Conservation (phyloP, 306 rosid genomes). For the Lathyrus oleraceus region DNA sequence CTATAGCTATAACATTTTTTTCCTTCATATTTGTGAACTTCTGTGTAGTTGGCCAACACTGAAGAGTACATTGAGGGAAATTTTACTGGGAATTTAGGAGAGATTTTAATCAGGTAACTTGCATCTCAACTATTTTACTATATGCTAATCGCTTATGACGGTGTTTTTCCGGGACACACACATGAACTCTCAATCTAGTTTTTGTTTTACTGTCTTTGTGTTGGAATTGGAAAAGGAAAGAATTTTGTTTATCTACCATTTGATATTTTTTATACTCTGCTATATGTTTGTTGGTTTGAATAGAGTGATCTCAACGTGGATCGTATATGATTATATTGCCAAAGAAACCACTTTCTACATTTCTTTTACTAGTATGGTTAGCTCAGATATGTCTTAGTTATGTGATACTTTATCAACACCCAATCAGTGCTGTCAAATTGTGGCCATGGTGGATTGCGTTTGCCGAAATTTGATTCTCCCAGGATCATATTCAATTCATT, state of each 20-base stretch:
- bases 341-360: not conserved
- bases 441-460: too few species aligned
- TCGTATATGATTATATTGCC: not conserved
- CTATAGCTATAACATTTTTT: not conserved
- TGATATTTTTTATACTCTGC: not conserved
- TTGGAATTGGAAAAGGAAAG: not conserved
- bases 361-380: not conserved
- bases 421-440: not conserved
- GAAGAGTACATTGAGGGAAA: slow-evolving; percentile 59
- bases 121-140: not conserved
- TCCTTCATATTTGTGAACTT: slow-evolving; percentile 6
- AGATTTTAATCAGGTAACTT: slow-evolving; percentile 53
- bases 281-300: not conserved
- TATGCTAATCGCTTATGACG: not conserved
- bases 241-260: not conserved
- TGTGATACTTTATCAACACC: not conserved
- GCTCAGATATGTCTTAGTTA: not conserved
- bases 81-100: slow-evolving; percentile 56
- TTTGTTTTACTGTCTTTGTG: not conserved
- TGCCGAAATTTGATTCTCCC: slow-evolving; percentile 1
- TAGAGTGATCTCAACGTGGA: not conserved
- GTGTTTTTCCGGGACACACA: not conserved
- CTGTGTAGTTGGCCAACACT: slow-evolving; percentile 52
- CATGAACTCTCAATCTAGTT: not conserved
- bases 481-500: slow-evolving; percentile 27